These are phyloP conservation scores for Dissophora globulifera DNA, from an alignment of 192 early-diverging fungal species.

Conservation along the genomic window DNA sequence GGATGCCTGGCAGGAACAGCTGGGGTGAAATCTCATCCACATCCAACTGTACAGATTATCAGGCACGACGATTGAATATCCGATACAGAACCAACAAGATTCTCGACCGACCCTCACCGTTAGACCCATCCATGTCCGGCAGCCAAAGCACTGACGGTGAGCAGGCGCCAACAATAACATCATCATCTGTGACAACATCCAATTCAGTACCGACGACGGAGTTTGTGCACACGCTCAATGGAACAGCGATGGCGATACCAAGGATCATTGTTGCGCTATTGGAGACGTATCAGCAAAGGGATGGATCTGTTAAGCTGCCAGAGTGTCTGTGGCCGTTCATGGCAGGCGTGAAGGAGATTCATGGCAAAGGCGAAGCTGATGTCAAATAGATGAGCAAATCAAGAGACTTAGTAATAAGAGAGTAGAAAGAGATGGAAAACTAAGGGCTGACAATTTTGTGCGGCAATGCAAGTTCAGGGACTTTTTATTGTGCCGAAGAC, in stretches of 20 bases:
- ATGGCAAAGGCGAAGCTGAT: constrained; percentile 9
- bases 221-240: constrained; percentile 93
- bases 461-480: too few relatives aligned
- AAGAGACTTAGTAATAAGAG: not conserved
- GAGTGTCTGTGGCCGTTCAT: constrained; percentile 77
- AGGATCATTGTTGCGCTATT: constrained; percentile 88
- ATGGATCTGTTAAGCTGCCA: constrained; percentile 80
- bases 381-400: not conserved
- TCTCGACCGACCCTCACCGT: not conserved
- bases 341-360: constrained; percentile 59
- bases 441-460: too few relatives aligned
- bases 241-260: constrained; percentile 92
- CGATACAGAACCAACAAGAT: constrained; percentile 61
- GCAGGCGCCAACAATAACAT: not conserved
- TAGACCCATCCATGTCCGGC: not conserved
- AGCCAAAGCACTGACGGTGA: not conserved
- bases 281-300: constrained; percentile 80
- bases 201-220: constrained; percentile 50
- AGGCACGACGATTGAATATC: constrained; percentile 86
- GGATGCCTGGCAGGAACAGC: constrained; percentile 90
- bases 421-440: too few relatives aligned
- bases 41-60: constrained; percentile 95
- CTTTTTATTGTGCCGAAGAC: too few relatives aligned
- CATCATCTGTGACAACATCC: constrained; percentile 8
- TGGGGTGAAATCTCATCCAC: constrained; percentile 93